A percentile compares a stretch with the other conserved stretches of the same genome.
Conservation (phyloP, 1,284 basidiomycete species). For the Omphalotus olearius region DNA sequence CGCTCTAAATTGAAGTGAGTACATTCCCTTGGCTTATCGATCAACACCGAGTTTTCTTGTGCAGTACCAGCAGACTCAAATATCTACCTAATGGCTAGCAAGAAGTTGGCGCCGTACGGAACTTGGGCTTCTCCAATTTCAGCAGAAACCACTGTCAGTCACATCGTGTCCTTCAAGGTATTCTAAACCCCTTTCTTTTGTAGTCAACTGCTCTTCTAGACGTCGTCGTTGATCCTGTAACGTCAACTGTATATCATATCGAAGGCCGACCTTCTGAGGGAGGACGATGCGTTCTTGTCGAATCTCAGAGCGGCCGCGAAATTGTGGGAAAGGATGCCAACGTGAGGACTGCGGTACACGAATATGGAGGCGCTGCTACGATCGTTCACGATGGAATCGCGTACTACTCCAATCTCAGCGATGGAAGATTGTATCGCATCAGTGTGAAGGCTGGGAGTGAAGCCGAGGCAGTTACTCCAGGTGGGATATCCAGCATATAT, state of each 20-base stretch:
- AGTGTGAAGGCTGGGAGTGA: slow-evolving; percentile 24
- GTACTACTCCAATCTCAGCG: slow-evolving; percentile 54
- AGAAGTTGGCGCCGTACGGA: slow-evolving; percentile 43
- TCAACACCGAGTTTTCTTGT: no score
- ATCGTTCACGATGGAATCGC: slow-evolving; percentile 42
- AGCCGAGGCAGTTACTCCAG: slow-evolving; percentile 58
- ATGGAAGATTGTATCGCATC: slow-evolving; percentile 46
- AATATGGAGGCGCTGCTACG: slow-evolving; percentile 54
- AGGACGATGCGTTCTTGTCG: slow-evolving; percentile 55
- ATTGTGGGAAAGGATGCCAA: slow-evolving; percentile 39
- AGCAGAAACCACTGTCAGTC: slow-evolving; percentile 26
- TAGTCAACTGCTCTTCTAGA: background rate
- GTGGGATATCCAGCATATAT: slow-evolving; percentile 26
- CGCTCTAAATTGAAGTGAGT: background rate
- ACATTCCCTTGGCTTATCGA: background rate
- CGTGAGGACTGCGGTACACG: slow-evolving; percentile 54
- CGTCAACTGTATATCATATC: slow-evolving; percentile 51
- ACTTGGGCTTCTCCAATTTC: slow-evolving; percentile 60
- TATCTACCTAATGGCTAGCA: background rate
- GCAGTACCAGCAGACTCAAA: background rate
- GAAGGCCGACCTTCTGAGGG: slow-evolving; percentile 60
- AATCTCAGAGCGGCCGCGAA: slow-evolving; percentile 41
- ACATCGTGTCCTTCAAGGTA: no score
- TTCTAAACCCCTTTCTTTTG: background rate
- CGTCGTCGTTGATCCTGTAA: slow-evolving; percentile 36